Conservation (phyloP, 2,329 filamentous ascomycete species). For the Colletotrichum cordylinicola region DNA sequence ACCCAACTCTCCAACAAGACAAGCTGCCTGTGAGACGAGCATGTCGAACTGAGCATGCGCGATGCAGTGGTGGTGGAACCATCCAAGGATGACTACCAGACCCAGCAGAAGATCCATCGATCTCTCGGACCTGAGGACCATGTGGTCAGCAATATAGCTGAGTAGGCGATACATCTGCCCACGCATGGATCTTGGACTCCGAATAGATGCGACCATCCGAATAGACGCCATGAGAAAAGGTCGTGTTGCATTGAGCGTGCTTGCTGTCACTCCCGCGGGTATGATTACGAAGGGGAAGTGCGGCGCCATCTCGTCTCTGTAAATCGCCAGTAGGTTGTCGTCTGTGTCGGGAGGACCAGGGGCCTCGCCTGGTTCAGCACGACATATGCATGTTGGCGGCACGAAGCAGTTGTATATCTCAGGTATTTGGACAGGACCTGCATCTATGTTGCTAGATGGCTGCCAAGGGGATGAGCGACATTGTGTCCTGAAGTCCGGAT, state of each 20-base stretch:
- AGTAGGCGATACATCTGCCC: constrained; percentile 56
- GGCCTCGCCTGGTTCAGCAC: constrained; percentile 43
- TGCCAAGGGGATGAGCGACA: constrained; percentile 2
- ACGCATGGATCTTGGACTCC: constrained; percentile 51
- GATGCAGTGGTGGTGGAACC: constrained; percentile 61
- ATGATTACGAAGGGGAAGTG: constrained; percentile 55
- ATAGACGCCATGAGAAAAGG: constrained; percentile 58
- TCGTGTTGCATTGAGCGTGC: constrained; percentile 40
- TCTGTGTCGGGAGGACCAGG: constrained; percentile 50
- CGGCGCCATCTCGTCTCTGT: constrained; percentile 46
- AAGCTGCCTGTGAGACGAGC: constrained; percentile 52
- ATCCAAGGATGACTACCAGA: constrained; percentile 54
- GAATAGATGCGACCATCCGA: constrained; percentile 54
- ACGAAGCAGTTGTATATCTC: constrained; percentile 51
- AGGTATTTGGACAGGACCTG: constrained; percentile 39
- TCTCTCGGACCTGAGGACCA: constrained; percentile 54
- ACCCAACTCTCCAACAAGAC: constrained; percentile 52
- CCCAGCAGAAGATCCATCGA: constrained; percentile 56
- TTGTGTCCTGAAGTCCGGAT: background rate
- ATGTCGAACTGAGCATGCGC: constrained; percentile 59
- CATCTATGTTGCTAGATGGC: constrained; percentile 20
- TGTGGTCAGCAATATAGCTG: constrained; percentile 50
- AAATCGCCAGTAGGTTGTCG: constrained; percentile 49
- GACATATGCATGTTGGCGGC: constrained; percentile 53
- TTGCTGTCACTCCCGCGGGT: constrained; percentile 38